phyloP scores from a whole-genome alignment of 495 filamentous ascomycete genomes.

The Opeltia flavorubescens region DNA sequence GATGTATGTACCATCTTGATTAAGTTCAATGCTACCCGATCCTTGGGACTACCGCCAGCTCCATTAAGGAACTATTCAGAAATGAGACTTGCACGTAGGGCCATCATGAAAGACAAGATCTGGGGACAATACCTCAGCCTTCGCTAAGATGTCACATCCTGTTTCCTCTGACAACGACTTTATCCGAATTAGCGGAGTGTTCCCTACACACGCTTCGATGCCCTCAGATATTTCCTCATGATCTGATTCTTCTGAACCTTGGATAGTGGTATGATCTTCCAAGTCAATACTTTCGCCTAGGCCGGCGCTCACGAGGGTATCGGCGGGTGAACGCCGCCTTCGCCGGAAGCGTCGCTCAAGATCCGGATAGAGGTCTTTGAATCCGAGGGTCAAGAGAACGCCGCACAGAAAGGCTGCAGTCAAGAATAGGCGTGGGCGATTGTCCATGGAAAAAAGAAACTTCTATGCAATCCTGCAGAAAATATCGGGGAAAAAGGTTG shows the following conservation, averaged over 20 bases:
- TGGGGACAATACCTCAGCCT: constrained; percentile 56
- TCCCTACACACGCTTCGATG: constrained; percentile 85
- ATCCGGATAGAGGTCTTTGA: constrained; percentile 62
- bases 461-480: too few relatives aligned
- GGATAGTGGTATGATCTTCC: constrained; percentile 12
- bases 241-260: background rate
- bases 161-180: constrained; percentile 83
- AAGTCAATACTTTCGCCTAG: constrained; percentile 7
- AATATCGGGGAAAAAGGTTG: background rate
- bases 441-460: constrained; percentile 14
- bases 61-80: constrained; percentile 68
- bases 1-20: constrained; percentile 48
- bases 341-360: constrained; percentile 47
- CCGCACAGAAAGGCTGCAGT: constrained; percentile 62
- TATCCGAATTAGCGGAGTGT: constrained; percentile 82
- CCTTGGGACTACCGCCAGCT: constrained; percentile 90
- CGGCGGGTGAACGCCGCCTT: constrained; percentile 6
- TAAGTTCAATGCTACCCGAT: constrained; percentile 83
- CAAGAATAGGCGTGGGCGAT: constrained; percentile 28
- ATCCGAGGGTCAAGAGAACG: constrained; percentile 53
- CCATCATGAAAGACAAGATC: background rate
- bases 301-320: constrained; percentile 3
- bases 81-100: background rate
- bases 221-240: constrained; percentile 40
- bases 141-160: constrained; percentile 82